Evolutionary conservation across 1,284 basidiomycete genomes (phyloP).

Genomic region (Hortiboletus rubellus): DNA sequence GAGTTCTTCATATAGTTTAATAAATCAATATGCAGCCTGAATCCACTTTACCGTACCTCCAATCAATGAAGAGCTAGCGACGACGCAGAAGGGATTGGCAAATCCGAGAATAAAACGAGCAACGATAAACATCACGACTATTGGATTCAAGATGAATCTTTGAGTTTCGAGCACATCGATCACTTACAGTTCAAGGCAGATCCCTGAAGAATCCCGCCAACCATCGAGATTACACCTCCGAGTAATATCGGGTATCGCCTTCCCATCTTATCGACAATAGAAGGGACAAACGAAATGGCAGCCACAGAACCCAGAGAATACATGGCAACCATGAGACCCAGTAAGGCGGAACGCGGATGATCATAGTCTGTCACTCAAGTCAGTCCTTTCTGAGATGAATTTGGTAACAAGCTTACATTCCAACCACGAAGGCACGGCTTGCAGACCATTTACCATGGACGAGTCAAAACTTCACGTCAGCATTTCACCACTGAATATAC

Average conservation of each 20-base stretch:
- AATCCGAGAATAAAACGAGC: constrained; percentile 10
- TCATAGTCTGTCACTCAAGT: not conserved
- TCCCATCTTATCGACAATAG: constrained; percentile 1
- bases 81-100: constrained; percentile 3
- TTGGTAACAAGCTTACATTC: constrained; percentile 1
- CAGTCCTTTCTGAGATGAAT: not conserved
- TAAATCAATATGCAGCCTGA: not conserved
- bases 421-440: constrained; percentile 13
- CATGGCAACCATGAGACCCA: constrained; percentile 15
- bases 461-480: constrained; percentile 1
- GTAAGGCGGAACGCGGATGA: constrained; percentile 4
- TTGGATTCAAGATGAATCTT: not conserved
- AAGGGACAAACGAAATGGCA: constrained; percentile 7
- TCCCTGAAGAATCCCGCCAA: constrained; percentile 4
- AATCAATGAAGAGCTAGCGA: constrained; percentile 12
- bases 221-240: not conserved
- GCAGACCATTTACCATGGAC: constrained; percentile 10
- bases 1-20: not conserved
- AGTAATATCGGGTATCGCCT: constrained; percentile 7
- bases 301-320: constrained; percentile 6
- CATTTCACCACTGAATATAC: not conserved
- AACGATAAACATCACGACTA: constrained; percentile 8
- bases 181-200: constrained; percentile 5
- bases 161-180: not conserved
- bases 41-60: not conserved